These are phyloP conservation scores for Aspergillus ruber DNA, from an alignment of 2,329 filamentous ascomycete species.

Conservation along the genomic window DNA sequence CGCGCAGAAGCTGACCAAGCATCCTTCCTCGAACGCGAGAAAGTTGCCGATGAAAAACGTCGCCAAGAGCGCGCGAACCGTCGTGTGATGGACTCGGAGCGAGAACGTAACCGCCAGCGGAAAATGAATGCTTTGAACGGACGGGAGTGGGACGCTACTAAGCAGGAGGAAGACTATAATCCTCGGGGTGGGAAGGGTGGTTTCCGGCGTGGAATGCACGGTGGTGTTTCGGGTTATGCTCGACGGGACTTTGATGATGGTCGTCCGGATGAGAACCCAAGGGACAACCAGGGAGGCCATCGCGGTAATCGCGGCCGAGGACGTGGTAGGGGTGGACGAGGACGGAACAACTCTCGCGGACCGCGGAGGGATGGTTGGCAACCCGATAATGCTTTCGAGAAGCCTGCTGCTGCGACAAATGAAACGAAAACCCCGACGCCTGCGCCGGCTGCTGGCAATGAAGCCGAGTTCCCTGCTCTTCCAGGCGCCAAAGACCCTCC, in stretches of 20 bases:
- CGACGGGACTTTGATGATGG: conserved; percentile 25
- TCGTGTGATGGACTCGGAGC: conserved; percentile 56
- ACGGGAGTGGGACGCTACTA: conserved; percentile 58
- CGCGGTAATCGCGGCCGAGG: conserved; percentile 20
- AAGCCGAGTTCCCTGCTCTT: conserved; percentile 31
- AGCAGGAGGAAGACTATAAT: conserved; percentile 51
- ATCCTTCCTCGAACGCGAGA: conserved; percentile 58
- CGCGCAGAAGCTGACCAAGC: conserved; percentile 63
- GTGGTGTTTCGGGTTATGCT: conserved; percentile 39
- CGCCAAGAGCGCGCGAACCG: conserved; percentile 47
- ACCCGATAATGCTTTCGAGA: neutral
- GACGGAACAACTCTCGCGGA: conserved; percentile 19
- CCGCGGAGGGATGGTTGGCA: conserved; percentile 16
- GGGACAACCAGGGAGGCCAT: conserved; percentile 2
- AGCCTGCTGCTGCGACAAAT: conserved; percentile 7
- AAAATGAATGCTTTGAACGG: conserved; percentile 55
- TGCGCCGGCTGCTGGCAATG: conserved; percentile 21
- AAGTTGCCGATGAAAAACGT: conserved; percentile 49
- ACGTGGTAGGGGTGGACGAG: conserved; percentile 24
- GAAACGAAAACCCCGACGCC: conserved; percentile 10
- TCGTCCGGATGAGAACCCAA: conserved; percentile 15
- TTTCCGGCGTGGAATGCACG: conserved; percentile 47
- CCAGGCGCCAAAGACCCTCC: conserved; percentile 20
- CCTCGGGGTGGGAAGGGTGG: conserved; percentile 37
- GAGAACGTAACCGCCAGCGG: conserved; percentile 54